Base-by-base conservation (phyloP, 2,329 filamentous ascomycete species). In the Xylaria sp. region DNA sequence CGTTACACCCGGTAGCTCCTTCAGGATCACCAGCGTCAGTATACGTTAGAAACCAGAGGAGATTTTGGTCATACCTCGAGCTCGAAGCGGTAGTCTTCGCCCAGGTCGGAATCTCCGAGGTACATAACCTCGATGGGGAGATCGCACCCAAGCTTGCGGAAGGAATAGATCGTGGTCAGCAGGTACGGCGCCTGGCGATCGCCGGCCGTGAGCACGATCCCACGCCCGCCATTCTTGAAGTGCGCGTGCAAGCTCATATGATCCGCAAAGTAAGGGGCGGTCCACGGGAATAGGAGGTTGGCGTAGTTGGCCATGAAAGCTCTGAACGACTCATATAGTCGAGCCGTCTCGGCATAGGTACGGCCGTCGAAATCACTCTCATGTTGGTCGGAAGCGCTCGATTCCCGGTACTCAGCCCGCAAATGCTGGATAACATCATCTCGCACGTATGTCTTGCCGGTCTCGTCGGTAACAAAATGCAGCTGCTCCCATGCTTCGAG, bases 121-220 rank as follows among this genome's bases (percentile, higher is more conserved):
- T 74, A 75, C 67, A 74, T 69, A 38, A 75, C 59, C 47, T 75
- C 72, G 19, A 75, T 69, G 1, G 72, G 72, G 7, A 74, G 64
- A 17, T 69, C 51, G 49, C 72, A 75, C n/a, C 72, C 71, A 22
- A 75, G 66, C 43, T 67, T 55, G 11, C 71, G 66, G 45, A 74
- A 65, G 8, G 69, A 66, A 7, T 66, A 65, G 48, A 79, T 77
- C 2, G 72, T 74, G 3, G 76, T 76, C 16, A 77, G 56, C 4
- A 79, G 66, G 56, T 72, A 77, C 1, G 67, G 66, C 2, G 74
- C 74, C 54, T 78, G 76, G 13, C 69, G 66, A 50, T 77, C 72
- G 4, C 75, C 76, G 13, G 73, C 75, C 0, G 75, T 75, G 17
- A 78, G 71, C 2, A 78, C 76, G 41, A 78, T 72, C 7, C 76